Conservation (phyloP, 1,284 basidiomycete species). For the Heterobasidion annosum region DNA sequence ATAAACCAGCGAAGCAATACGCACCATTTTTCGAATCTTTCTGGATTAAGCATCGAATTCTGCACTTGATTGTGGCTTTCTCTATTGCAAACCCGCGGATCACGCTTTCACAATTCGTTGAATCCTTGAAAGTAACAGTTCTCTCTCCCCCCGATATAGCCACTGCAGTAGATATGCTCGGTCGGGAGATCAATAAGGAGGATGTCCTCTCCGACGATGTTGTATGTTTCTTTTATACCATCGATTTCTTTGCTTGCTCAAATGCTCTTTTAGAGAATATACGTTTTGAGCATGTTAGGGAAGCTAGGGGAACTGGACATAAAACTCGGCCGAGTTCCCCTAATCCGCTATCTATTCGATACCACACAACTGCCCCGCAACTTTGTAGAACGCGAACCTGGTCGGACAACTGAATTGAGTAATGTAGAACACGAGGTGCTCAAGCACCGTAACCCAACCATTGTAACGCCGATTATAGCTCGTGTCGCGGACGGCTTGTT, state of each 20-base stretch:
- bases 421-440: constrained; percentile 26
- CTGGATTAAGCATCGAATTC: constrained; percentile 37
- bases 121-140: neutral
- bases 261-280: constrained; percentile 1
- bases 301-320: constrained; percentile 2
- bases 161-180: constrained; percentile 19
- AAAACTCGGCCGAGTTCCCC: constrained; percentile 4
- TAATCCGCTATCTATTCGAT: constrained; percentile 2
- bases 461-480: constrained; percentile 41
- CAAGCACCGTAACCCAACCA: constrained; percentile 30
- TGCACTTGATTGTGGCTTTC: constrained; percentile 33
- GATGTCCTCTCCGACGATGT: constrained; percentile 34
- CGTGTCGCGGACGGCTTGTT: constrained; percentile 18
- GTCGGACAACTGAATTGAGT: constrained; percentile 4
- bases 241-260: neutral
- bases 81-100: constrained; percentile 23
- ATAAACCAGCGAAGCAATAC: constrained; percentile 35
- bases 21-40: constrained; percentile 30
- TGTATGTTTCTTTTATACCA: constrained; percentile 21
- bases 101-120: constrained; percentile 19
- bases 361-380: neutral
- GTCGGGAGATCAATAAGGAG: constrained; percentile 20
- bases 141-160: constrained; percentile 15
- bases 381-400: neutral
- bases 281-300: constrained; percentile 1